Conservation (phyloP, 306 rosid species). For the Begonia fuchsioides region DNA sequence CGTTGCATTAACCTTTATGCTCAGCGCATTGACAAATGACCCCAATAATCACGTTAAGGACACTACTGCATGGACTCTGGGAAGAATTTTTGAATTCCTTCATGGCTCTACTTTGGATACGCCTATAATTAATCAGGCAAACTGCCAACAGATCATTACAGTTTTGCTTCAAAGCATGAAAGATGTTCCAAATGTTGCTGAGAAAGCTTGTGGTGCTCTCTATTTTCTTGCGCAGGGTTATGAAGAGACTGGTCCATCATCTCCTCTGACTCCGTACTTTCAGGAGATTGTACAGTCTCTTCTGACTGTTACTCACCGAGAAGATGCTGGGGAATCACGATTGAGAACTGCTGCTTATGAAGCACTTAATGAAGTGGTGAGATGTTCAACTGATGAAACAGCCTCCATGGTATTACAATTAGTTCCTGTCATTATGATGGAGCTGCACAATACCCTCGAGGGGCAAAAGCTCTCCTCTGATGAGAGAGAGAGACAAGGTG, state of each 20-base stretch:
- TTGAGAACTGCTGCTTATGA: constrained; percentile 75
- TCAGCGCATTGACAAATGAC: constrained; percentile 56
- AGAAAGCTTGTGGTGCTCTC: constrained; percentile 91
- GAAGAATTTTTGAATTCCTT: constrained; percentile 84
- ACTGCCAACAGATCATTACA: constrained; percentile 66
- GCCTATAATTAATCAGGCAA: constrained; percentile 60
- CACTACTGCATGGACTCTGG: constrained; percentile 92
- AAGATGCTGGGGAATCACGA: constrained; percentile 79
- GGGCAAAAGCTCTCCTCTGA: constrained; percentile 67
- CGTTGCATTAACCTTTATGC: constrained; percentile 63
- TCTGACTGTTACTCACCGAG: constrained; percentile 62
- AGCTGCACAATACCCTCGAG: constrained; percentile 73
- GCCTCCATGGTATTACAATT: constrained; percentile 66
- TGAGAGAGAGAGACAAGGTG: constrained; percentile 66
- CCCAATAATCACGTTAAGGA: constrained; percentile 85
- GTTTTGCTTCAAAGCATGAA: constrained; percentile 91
- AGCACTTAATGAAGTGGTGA: constrained; percentile 73
- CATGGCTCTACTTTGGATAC: constrained; percentile 61
- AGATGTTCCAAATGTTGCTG: constrained; percentile 86
- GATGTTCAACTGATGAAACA: constrained; percentile 76
- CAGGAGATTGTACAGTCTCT: constrained; percentile 75
- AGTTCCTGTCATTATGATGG: constrained; percentile 58
- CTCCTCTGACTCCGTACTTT: constrained; percentile 68
- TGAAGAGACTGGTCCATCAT: constrained; percentile 51
- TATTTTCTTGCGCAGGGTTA: constrained; percentile 84